Evolutionary conservation across 352 stramenopile species (phyloP).

Genomic region (Phytopythium helicoides): DNA sequence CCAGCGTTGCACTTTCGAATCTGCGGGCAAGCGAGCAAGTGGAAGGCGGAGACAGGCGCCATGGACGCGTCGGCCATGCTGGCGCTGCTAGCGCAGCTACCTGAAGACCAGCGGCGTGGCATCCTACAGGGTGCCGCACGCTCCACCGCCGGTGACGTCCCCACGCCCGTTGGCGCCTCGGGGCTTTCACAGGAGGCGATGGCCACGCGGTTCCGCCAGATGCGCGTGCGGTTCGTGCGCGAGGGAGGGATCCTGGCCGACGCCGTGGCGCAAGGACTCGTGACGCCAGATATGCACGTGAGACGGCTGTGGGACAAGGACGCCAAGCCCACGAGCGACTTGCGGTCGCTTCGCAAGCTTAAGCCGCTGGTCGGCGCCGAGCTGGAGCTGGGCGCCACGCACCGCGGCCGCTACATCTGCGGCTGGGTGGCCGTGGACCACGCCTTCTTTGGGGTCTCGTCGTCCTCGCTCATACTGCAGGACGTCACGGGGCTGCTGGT

Average conservation of each 20-base stretch:
- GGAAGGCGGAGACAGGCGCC: no score
- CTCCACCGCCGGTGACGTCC: no score
- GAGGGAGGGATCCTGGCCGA: background rate
- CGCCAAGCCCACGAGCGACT: background rate
- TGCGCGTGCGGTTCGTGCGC: conserved; percentile 1
- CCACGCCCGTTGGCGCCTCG: no score
- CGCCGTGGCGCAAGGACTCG: background rate
- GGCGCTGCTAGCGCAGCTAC: conserved; percentile 2
- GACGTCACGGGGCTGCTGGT: conserved; percentile 13
- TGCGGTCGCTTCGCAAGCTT: background rate
- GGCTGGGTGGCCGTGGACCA: conserved; percentile 5
- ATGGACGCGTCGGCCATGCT: conserved; percentile 3
- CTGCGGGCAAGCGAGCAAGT: no score
- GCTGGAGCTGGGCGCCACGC: conserved; percentile 2
- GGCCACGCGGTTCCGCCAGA: background rate
- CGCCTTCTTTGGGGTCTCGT: conserved; percentile 6
- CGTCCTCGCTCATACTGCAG: conserved; percentile 3
- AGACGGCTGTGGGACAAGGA: background rate
- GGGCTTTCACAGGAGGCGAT: conserved; percentile 5
- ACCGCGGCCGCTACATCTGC: conserved; percentile 4
- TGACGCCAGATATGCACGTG: background rate
- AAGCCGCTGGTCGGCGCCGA: conserved; percentile 2
- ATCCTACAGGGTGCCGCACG: conserved; percentile 1
- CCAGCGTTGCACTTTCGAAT: no score
- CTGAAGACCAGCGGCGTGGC: background rate